phyloP scores from a whole-genome alignment of 148 eudicot species.

The Camellia granthamiana region DNA sequence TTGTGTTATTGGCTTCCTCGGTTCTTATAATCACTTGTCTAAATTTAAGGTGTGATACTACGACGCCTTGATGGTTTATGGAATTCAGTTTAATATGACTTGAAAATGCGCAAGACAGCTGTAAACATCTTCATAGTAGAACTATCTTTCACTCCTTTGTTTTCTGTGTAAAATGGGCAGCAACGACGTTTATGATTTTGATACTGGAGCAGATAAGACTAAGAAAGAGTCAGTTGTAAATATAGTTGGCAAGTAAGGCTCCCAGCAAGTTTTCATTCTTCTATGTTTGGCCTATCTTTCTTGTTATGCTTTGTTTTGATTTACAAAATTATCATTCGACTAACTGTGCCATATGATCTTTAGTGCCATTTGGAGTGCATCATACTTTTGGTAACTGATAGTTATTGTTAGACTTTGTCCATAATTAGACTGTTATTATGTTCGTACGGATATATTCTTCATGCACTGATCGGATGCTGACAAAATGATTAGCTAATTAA shows the following conservation, averaged over 20 bases:
- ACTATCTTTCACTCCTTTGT: background rate
- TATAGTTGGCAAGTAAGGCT: constrained; percentile 68
- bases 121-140: constrained; percentile 9
- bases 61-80: background rate
- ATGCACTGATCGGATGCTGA: too few species aligned
- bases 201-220: constrained; percentile 95
- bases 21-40: constrained; percentile 80
- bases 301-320: background rate
- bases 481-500: too few species aligned
- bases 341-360: constrained; percentile 17
- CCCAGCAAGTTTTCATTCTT: background rate
- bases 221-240: constrained; percentile 97
- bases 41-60: constrained; percentile 63
- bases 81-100: background rate
- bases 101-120: background rate
- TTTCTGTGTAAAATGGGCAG: constrained; percentile 48
- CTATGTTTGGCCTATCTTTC: background rate
- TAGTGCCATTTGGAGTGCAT: background rate
- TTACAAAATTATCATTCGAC: background rate
- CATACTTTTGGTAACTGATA: too few species aligned
- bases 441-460: too few species aligned
- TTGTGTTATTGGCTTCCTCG: constrained; percentile 67
- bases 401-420: too few species aligned
- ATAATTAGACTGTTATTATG: too few species aligned
- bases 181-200: constrained; percentile 99